phyloP scores from a whole-genome alignment of 108 stramenopile genomes.

The Asterionellopsis glacialis region DNA sequence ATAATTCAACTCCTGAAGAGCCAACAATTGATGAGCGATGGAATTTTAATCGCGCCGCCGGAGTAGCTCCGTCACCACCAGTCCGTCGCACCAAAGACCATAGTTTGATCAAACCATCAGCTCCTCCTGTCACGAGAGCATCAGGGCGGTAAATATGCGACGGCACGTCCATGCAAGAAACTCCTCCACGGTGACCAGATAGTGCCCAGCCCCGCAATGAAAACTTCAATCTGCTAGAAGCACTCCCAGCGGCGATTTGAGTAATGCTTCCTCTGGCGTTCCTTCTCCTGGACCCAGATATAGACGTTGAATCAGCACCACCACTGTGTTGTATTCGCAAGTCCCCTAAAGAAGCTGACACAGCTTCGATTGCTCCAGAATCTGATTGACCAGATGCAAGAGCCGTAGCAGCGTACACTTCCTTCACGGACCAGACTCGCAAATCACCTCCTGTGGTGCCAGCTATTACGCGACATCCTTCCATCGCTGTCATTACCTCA shows the following conservation, averaged over 20 bases:
- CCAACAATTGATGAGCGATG: conserved; percentile 1
- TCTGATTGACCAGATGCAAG: conserved; percentile 22
- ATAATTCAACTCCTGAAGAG: background rate
- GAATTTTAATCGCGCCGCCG: conserved; percentile 6
- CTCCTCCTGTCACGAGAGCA: conserved; percentile 76
- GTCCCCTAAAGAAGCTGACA: background rate
- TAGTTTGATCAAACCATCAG: conserved; percentile 83
- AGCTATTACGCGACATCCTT: conserved; percentile 72
- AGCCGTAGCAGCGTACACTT: conserved; percentile 49
- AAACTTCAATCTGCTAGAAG: conserved; percentile 38
- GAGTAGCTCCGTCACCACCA: conserved; percentile 1
- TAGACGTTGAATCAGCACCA: conserved; percentile 10
- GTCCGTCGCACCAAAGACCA: conserved; percentile 50
- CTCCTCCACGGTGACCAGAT: conserved; percentile 78
- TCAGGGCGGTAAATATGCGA: conserved; percentile 80
- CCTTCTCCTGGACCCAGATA: conserved; percentile 2
- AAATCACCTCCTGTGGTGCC: conserved; percentile 80
- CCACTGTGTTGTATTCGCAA: conserved; percentile 5
- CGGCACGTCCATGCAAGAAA: conserved; percentile 79
- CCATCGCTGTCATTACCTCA: conserved; percentile 61
- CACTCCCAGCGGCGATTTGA: conserved; percentile 24
- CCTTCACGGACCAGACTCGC: conserved; percentile 77
- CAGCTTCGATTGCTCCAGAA: background rate
- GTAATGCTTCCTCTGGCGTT: conserved; percentile 8
- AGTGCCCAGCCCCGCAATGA: conserved; percentile 55